Conservation (phyloP, 805 yeast genomes). For the Metschnikowia lunata region DNA sequence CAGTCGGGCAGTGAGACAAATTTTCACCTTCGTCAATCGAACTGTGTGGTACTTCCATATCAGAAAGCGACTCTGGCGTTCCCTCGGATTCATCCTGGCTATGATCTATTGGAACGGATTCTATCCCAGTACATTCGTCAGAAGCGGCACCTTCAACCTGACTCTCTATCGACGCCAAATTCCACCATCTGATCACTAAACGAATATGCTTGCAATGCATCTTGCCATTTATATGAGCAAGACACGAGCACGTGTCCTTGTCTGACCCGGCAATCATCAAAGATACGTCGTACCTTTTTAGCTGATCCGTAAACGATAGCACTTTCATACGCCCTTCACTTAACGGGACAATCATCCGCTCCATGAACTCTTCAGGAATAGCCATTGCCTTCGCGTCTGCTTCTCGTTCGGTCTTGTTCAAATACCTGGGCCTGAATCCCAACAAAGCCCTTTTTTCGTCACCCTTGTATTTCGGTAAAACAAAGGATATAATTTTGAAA, state of each 20-base stretch:
- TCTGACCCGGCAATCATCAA: neutral
- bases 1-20: no score
- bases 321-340: neutral
- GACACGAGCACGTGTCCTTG: conserved; percentile 1
- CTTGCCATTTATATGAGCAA: neutral
- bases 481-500: neutral
- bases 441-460: neutral
- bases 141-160: no score
- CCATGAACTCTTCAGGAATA: neutral
- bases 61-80: no score
- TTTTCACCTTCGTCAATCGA: no score
- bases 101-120: no score
- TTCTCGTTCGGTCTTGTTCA: neutral
- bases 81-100: no score
- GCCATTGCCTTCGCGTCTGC: neutral
- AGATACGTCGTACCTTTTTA: neutral
- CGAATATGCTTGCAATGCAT: neutral
- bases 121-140: no score
- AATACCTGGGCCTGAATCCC: neutral
- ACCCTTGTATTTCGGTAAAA: neutral
- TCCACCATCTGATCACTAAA: no score
- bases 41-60: no score
- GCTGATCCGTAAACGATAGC: neutral
- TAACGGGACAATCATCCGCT: neutral
- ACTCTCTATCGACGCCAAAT: no score